A percentile compares a stretch with the other conserved stretches of the same genome.
phyloP scores from a whole-genome alignment of 2,329 filamentous ascomycete genomes.

The Curvularia spicifera region DNA sequence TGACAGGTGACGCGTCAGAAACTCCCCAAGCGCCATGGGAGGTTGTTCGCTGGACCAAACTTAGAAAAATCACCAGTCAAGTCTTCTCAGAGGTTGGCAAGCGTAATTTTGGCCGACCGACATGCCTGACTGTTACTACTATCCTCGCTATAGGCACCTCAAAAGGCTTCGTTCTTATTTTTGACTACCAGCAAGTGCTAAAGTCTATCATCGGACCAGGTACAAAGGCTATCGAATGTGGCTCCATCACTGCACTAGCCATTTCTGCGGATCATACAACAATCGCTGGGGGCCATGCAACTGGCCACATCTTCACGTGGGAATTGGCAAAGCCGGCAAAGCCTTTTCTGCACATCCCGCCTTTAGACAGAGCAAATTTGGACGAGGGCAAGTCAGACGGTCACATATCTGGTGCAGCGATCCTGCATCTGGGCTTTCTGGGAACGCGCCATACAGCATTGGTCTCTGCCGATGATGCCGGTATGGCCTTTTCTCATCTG shows the following conservation, averaged over 20 bases:
- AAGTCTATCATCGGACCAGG: constrained; percentile 93
- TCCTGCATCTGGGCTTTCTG: constrained; percentile 93
- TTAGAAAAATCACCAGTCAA: constrained; percentile 87
- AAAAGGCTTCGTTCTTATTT: constrained; percentile 92
- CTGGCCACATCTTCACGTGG: constrained; percentile 96
- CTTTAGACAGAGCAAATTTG: constrained; percentile 70
- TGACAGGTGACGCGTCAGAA: constrained; percentile 59
- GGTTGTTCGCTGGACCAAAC: constrained; percentile 92
- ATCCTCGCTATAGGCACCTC: constrained; percentile 90
- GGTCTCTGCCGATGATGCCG: constrained; percentile 90
- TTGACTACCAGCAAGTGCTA: constrained; percentile 95
- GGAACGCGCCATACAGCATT: constrained; percentile 92
- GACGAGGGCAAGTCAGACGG: constrained; percentile 76
- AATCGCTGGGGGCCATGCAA: constrained; percentile 85
- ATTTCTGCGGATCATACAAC: constrained; percentile 94
- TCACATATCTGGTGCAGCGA: constrained; percentile 76
- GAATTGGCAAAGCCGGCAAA: constrained; percentile 81
- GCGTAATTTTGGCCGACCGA: constrained; percentile 90
- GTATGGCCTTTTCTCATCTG: constrained; percentile 98
- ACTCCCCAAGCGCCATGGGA: constrained; percentile 88
- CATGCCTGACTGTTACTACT: constrained; percentile 86
- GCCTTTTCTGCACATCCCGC: constrained; percentile 87
- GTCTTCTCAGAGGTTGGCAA: constrained; percentile 91
- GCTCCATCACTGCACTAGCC: constrained; percentile 83
- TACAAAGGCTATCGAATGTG: constrained; percentile 92